Percentiles rank a stretch among this genome's conserved stretches.
Conservation (phyloP, 148 eudicot species). For the Fagopyrum esculentum region DNA sequence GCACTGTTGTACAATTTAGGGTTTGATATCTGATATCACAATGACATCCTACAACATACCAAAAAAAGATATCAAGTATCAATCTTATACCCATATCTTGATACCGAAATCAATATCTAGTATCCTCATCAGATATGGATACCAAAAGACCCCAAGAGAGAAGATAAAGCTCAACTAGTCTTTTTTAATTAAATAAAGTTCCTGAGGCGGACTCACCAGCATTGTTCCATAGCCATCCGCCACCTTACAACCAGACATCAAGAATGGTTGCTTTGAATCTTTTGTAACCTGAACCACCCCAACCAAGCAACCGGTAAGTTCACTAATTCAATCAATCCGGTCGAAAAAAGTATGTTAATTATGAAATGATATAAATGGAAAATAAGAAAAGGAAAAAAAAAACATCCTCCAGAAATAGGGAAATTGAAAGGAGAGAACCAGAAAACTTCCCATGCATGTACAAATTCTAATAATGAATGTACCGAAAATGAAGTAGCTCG, state of each 20-base stretch:
- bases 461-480: not conserved
- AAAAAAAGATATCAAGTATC: no score
- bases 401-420: not conserved
- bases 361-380: not conserved
- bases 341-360: not conserved
- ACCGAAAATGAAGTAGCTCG: not conserved
- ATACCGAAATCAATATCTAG: no score
- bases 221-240: slow-evolving; percentile 93
- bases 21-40: no score
- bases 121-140: no score
- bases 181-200: not conserved
- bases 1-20: no score
- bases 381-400: not conserved
- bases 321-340: not conserved
- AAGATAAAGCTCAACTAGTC: not conserved
- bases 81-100: no score
- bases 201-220: slow-evolving; percentile 47
- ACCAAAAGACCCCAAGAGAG: not conserved
- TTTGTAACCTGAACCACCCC: slow-evolving; percentile 53
- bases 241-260: slow-evolving; percentile 96
- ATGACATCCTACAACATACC: no score
- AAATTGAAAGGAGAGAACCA: not conserved
- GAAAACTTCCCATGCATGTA: not conserved
- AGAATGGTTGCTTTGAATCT: slow-evolving; percentile 63
- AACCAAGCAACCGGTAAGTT: not conserved